A percentile compares a stretch with the other conserved stretches of the same genome.
These are phyloP conservation scores for Pleurotus giganteus DNA, from an alignment of 768 basidiomycete genomes.

Conservation along the genomic window DNA sequence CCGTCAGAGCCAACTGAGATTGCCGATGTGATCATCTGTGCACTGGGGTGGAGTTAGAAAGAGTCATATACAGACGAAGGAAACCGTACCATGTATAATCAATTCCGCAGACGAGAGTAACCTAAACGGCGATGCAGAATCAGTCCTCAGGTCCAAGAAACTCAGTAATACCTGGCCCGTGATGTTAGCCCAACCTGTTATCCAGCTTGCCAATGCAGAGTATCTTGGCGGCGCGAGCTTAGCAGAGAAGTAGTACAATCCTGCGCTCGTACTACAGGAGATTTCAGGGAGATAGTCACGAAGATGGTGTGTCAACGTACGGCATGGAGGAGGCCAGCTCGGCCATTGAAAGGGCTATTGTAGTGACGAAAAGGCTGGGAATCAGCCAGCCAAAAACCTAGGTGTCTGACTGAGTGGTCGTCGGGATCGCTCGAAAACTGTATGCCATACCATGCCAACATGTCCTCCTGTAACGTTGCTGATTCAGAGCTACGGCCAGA, in stretches of 20 bases:
- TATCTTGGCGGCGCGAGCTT: slow-evolving; percentile 65
- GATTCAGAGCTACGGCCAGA: background rate
- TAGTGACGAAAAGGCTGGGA: slow-evolving; percentile 65
- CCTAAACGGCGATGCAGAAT: slow-evolving; percentile 15
- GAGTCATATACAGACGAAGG: background rate
- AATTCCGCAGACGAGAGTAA: slow-evolving; percentile 68
- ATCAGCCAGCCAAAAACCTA: slow-evolving; percentile 70
- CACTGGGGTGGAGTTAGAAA: slow-evolving; percentile 20
- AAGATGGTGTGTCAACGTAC: slow-evolving; percentile 36
- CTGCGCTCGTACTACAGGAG: slow-evolving; percentile 63
- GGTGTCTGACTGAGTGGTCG: background rate
- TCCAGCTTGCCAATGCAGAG: slow-evolving; percentile 63
- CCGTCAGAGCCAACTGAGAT: slow-evolving; percentile 62
- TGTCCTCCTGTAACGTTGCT: slow-evolving; percentile 52
- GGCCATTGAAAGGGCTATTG: slow-evolving; percentile 69
- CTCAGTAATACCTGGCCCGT: slow-evolving; percentile 51
- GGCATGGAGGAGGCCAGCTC: slow-evolving; percentile 76
- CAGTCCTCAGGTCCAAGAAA: background rate
- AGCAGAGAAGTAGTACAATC: slow-evolving; percentile 76
- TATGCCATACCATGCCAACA: slow-evolving; percentile 53
- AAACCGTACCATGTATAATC: slow-evolving; percentile 56
- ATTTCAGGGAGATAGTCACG: background rate
- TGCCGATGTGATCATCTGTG: slow-evolving; percentile 76
- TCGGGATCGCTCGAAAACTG: background rate
- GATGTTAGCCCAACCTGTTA: slow-evolving; percentile 57